These are phyloP conservation scores for Termitomyces sp. DNA, from an alignment of 768 basidiomycete genomes.

Conservation along the genomic window DNA sequence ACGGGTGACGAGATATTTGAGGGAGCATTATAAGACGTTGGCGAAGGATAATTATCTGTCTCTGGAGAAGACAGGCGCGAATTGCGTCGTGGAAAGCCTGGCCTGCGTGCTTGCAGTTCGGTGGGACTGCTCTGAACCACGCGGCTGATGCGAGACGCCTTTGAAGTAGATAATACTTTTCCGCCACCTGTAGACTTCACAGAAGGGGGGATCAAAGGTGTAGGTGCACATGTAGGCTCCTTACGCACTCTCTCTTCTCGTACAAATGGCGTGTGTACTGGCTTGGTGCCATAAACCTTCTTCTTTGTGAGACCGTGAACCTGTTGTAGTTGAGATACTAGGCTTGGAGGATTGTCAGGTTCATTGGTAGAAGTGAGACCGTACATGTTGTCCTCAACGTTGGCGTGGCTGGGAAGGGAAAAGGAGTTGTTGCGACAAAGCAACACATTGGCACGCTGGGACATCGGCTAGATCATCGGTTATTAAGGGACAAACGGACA, in stretches of 20 bases:
- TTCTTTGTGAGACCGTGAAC: constrained; percentile 68
- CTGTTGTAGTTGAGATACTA: constrained; percentile 61
- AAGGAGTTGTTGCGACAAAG: constrained; percentile 31
- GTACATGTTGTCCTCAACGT: constrained; percentile 9
- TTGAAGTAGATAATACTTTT: constrained; percentile 26
- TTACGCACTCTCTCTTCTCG: constrained; percentile 39
- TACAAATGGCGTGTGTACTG: constrained; percentile 46
- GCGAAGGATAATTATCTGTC: constrained; percentile 19
- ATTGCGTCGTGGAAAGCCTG: constrained; percentile 23
- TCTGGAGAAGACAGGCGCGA: constrained; percentile 34
- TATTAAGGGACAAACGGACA: constrained; percentile 11
- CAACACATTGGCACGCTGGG: constrained; percentile 9
- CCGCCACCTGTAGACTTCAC: constrained; percentile 20
- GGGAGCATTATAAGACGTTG: constrained; percentile 9
- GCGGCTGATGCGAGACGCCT: constrained; percentile 27
- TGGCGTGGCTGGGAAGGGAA: constrained; percentile 16
- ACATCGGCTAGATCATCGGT: constrained; percentile 9
- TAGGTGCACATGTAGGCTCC: constrained; percentile 19
- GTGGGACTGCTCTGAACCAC: constrained; percentile 28
- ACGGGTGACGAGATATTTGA: constrained; percentile 16
- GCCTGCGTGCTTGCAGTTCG: constrained; percentile 24
- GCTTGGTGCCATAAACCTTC: constrained; percentile 53
- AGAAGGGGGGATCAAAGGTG: constrained; percentile 22
- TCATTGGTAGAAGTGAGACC: constrained; percentile 12
- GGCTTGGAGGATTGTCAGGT: constrained; percentile 31